Evolutionary conservation across 140 eudicot genomes (phyloP), one percentile per base, ranked within the genome.

Genomic region (Cichorium intybus): DNA sequence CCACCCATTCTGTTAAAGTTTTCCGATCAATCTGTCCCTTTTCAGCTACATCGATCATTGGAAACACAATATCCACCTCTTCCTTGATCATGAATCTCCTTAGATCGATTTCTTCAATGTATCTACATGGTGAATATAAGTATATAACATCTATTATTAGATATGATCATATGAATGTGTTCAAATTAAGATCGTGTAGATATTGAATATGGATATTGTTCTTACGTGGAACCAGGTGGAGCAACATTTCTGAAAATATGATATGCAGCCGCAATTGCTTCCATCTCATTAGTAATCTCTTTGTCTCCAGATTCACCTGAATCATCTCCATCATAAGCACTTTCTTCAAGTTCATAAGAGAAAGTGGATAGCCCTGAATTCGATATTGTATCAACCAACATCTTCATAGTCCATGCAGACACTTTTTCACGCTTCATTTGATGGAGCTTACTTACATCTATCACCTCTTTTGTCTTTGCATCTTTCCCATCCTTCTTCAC

Each of bases 1-100:
- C 80, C 87, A 90, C 97, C 97, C 97, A 90, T 24, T 90, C 87
- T 2, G 80, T 87, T 65, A 90, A 80, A 27, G 88, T 45, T 84
- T 75, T 82, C 58, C 82, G 27, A 34, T 80, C 78, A 51, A 90
- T 80, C 35, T 76, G 80, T 35, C 95, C 95, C 21, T 81, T 80
- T 18, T 90, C 95, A 47, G 82, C 78, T 34, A 70, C 84, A 29
- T 84, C 96, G 28, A 91, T 80, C 78, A 84, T 29, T 28, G 95
- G 95, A 75, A 86, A 76, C 64, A 87, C 85, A 27, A 66, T 33
- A 48, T 87, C 82, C 63, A 91, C 97, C 81, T 91, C 97, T 63
- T 91, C 96, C 78, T 78, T 73, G 22, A 80, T 87, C 91, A 91
- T 78, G 79, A 91, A 91, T 49, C 88, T 80, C 51, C 80, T 77